Evolutionary conservation across 2,329 filamentous ascomycete species (phyloP).

Genomic region (Tolypocladium guangdongense): DNA sequence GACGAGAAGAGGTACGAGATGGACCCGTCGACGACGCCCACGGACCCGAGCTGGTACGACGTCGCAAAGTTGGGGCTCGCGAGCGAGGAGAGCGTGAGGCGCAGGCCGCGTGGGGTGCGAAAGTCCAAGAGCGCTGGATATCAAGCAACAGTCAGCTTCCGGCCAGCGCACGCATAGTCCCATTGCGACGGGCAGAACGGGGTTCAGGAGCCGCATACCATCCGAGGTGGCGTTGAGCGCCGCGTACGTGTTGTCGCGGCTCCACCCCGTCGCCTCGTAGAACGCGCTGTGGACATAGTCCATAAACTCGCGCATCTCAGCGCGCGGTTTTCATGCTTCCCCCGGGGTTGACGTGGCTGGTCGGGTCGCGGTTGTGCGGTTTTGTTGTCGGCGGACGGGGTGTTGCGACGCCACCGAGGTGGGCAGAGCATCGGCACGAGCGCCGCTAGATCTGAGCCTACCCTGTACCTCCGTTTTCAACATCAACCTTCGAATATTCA

Average conservation of each 20-base stretch:
- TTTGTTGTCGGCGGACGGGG: neutral
- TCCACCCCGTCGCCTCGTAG: constrained; percentile 78
- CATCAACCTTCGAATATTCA: neutral
- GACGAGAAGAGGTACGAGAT: constrained; percentile 94
- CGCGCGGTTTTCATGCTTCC: constrained; percentile 14
- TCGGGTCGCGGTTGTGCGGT: neutral
- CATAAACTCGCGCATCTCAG: constrained; percentile 87
- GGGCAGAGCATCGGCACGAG: neutral
- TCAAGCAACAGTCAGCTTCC: neutral
- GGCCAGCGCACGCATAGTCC: neutral
- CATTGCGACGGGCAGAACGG: neutral
- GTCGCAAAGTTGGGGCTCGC: constrained; percentile 89
- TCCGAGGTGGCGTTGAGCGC: constrained; percentile 74
- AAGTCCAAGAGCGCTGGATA: constrained; percentile 73
- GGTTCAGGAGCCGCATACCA: constrained; percentile 35
- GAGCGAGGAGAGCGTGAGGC: constrained; percentile 80
- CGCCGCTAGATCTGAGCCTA: neutral
- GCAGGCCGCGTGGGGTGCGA: constrained; percentile 70
- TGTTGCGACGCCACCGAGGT: neutral
- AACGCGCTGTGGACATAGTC: constrained; percentile 91
- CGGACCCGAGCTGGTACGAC: constrained; percentile 80
- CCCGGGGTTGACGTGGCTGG: neutral
- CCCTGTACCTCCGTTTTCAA: neutral
- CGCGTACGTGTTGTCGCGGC: constrained; percentile 84
- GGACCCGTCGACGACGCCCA: constrained; percentile 91